Percentiles rank a stretch among this genome's conserved stretches.
phyloP scores from a whole-genome alignment of 2,329 filamentous ascomycete genomes.

The Metarhizium brunneum region DNA sequence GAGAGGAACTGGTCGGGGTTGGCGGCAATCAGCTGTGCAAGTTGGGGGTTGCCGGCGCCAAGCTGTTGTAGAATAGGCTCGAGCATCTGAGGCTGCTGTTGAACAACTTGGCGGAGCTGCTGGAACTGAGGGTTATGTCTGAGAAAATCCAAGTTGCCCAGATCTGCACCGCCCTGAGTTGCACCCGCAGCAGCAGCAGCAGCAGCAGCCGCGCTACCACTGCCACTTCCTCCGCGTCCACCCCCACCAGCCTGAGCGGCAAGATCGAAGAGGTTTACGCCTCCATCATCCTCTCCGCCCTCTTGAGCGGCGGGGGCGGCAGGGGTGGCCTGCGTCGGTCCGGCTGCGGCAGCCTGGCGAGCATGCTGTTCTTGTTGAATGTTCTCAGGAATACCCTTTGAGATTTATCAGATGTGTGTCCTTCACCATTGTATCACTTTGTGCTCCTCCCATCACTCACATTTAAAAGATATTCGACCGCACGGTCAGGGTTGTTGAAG shows the following conservation, averaged over 20 bases:
- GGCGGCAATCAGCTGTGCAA: constrained; percentile 83
- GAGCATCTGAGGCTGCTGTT: constrained; percentile 96
- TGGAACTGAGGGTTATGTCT: constrained; percentile 96
- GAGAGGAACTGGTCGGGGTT: constrained; percentile 92
- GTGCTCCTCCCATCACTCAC: constrained; percentile 39
- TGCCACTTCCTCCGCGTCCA: constrained; percentile 30
- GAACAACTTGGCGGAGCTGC: constrained; percentile 91
- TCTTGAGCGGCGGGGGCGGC: constrained; percentile 27
- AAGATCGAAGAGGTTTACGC: constrained; percentile 85
- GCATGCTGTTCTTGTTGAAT: constrained; percentile 62
- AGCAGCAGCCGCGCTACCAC: constrained; percentile 29
- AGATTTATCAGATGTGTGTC: background rate
- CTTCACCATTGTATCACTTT: background rate
- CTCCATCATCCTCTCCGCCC: constrained; percentile 51
- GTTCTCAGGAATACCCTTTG: constrained; percentile 81
- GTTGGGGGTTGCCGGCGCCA: constrained; percentile 85
- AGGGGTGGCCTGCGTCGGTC: constrained; percentile 20
- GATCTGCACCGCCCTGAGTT: constrained; percentile 40
- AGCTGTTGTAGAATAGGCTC: constrained; percentile 97
- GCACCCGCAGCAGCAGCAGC: constrained; percentile 33
- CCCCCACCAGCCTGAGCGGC: constrained; percentile 61
- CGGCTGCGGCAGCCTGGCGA: constrained; percentile 30
- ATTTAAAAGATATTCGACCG: constrained; percentile 88
- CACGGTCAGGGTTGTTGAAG: constrained; percentile 93
- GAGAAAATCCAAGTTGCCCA: constrained; percentile 84